Conservation (phyloP, 1,284 basidiomycete genomes). For the Naganishia sp. region DNA sequence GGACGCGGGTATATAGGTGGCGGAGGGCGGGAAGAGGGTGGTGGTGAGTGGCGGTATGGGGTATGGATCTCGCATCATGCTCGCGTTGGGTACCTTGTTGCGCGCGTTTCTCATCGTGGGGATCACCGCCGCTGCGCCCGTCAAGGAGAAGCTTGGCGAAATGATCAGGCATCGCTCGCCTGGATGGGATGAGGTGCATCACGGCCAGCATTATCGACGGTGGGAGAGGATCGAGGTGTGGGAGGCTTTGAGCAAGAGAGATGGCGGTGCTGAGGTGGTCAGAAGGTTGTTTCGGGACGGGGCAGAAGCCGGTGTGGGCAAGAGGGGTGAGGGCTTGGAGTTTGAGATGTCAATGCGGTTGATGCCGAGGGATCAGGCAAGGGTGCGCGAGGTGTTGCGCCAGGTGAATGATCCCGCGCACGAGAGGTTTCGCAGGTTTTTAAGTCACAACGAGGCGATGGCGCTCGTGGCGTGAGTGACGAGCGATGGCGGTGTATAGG, state of each 20-base stretch:
- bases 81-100: neutral
- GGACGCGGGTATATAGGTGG: too few species aligned
- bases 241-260: neutral
- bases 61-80: too few species aligned
- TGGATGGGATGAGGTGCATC: conserved; percentile 6
- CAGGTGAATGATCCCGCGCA: conserved; percentile 6
- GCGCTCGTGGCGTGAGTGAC: conserved; percentile 6
- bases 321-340: neutral
- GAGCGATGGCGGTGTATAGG: too few species aligned
- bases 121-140: too few species aligned
- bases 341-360: conserved; percentile 9
- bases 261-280: neutral
- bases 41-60: too few species aligned
- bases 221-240: conserved; percentile 10
- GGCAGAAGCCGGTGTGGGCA: neutral
- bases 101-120: neutral
- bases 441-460: conserved; percentile 7
- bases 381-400: neutral
- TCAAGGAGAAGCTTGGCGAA: neutral
- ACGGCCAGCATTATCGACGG: neutral
- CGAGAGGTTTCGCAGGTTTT: conserved; percentile 4
- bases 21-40: too few species aligned
- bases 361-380: conserved; percentile 1
- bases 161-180: conserved; percentile 12
- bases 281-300: neutral